Evolutionary conservation across 73 alveolate species (phyloP), one percentile per base, ranked within the genome.

Genomic region (Paramecium tetraurelia): DNA sequence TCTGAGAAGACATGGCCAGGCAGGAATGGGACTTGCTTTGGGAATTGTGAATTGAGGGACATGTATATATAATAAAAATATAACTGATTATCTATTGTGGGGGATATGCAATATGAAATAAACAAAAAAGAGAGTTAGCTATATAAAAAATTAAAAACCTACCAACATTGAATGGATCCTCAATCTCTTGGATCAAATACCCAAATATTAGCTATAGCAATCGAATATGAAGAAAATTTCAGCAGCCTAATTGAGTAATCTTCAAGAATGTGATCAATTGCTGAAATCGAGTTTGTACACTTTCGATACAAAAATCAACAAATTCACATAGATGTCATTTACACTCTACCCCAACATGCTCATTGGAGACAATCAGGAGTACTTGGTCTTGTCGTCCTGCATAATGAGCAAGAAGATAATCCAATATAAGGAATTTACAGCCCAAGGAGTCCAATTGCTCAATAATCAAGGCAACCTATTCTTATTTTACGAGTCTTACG

Each of bases 1-100:
- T 89, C 94, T 41, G 92, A 40, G 92, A 89, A 89, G 85, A 77
- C 86, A 57, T 89, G 94, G 14, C 94, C 94, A 41, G 94, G 94
- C 11, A 89, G 40, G 86, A 89, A 89, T 10, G 94, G 94, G 16
- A 89, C 92, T 10, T 40, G 59, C n/a, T 72, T 72, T 8, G 86
- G 86, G 86, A 72, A 72, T 38, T 72, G 35, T 20, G 86, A 20
- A 40, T 72, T 72, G 5, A 72, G 59, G 59, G 86, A 72, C 86
- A 72, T 72, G 14, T 53, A 3, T 35, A 63, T 63, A 31, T 31
- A 63, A 63, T 63, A 63, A 63, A 63, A 63, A 63, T 63, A 63
- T 63, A 63, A 63, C 84, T 63, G 84, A 63, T 63, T 63, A 33
- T 53, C 69, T 53, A 18, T 53, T 53, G 27, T 53, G 46, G 84